Percentiles rank a stretch among this genome's conserved stretches.
Conservation (phyloP, 2,329 filamentous ascomycete genomes). For the Fusarium sterilihyphosum region DNA sequence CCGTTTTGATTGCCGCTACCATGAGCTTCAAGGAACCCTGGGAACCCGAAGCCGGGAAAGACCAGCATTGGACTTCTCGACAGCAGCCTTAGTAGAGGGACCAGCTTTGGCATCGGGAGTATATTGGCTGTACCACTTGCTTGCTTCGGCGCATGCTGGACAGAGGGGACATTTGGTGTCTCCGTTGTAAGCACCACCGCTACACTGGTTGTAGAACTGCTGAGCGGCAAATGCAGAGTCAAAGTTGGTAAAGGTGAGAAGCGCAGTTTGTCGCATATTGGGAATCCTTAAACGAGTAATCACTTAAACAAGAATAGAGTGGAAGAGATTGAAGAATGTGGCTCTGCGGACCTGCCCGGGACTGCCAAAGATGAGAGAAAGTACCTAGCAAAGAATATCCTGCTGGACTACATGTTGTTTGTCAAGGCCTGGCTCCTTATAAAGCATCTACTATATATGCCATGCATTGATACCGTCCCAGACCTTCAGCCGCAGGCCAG, state of each 20-base stretch:
- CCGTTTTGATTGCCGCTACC: background rate
- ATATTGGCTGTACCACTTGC: conserved; percentile 38
- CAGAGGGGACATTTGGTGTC: conserved; percentile 29
- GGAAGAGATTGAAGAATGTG: conserved; percentile 9
- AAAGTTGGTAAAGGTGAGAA: conserved; percentile 35
- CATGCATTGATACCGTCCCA: background rate
- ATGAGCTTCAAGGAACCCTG: background rate
- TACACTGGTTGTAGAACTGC: conserved; percentile 32
- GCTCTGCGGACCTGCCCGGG: conserved; percentile 21
- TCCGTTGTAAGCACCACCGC: conserved; percentile 21
- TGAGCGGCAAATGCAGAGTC: conserved; percentile 31
- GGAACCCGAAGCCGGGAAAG: background rate
- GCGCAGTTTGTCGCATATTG: conserved; percentile 26
- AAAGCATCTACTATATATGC: background rate
- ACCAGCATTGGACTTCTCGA: background rate
- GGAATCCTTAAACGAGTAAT: conserved; percentile 1
- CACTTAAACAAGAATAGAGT: conserved; percentile 4
- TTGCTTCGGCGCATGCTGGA: conserved; percentile 25
- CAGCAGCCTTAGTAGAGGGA: background rate
- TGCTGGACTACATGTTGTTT: background rate
- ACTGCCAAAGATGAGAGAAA: conserved; percentile 21
- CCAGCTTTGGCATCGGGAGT: conserved; percentile 9
- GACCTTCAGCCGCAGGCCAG: background rate
- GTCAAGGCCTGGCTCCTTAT: background rate
- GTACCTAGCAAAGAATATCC: conserved; percentile 8